These are phyloP conservation scores for Vickermania ingenoplastis DNA, from an alignment of 208 protist genomes.

Conservation along the genomic window DNA sequence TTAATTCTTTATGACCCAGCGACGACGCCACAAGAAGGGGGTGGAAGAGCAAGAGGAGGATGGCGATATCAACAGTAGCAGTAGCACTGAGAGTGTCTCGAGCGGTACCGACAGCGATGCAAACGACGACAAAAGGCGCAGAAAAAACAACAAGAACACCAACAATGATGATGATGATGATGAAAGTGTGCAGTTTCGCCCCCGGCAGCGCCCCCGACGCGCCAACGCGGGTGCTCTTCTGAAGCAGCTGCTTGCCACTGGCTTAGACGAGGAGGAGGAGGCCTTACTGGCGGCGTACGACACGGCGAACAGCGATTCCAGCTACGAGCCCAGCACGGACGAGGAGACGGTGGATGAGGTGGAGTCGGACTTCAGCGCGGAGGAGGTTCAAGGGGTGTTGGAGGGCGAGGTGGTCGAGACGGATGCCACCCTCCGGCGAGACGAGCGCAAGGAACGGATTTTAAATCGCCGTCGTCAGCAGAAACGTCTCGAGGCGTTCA, in stretches of 20 bases:
- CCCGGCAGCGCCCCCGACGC: constrained; percentile 20
- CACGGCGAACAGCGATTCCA: constrained; percentile 44
- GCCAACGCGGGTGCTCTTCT: constrained; percentile 56
- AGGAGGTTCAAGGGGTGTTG: constrained; percentile 31
- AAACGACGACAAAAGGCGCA: too few relatives aligned
- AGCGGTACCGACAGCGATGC: too few relatives aligned
- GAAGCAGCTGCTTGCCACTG: constrained; percentile 50
- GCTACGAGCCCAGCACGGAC: constrained; percentile 43
- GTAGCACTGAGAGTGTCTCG: too few relatives aligned
- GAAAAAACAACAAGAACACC: too few relatives aligned
- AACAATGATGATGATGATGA: too few relatives aligned
- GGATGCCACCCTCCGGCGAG: constrained; percentile 35
- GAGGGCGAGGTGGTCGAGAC: constrained; percentile 28
- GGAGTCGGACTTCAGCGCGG: constrained; percentile 71
- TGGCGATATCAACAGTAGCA: too few relatives aligned
- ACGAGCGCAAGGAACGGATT: constrained; percentile 32
- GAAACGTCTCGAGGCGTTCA: constrained; percentile 13
- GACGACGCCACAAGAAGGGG: too few relatives aligned
- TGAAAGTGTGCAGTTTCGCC: too few relatives aligned
- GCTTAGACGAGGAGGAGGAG: constrained; percentile 63
- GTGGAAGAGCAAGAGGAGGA: too few relatives aligned
- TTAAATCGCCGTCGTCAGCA: constrained; percentile 14
- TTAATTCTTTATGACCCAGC: too few relatives aligned
- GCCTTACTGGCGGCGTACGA: constrained; percentile 29
- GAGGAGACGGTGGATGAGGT: constrained; percentile 52